Conservation (phyloP, 2,329 filamentous ascomycete species). For the Chaetomium strumarium region DNA sequence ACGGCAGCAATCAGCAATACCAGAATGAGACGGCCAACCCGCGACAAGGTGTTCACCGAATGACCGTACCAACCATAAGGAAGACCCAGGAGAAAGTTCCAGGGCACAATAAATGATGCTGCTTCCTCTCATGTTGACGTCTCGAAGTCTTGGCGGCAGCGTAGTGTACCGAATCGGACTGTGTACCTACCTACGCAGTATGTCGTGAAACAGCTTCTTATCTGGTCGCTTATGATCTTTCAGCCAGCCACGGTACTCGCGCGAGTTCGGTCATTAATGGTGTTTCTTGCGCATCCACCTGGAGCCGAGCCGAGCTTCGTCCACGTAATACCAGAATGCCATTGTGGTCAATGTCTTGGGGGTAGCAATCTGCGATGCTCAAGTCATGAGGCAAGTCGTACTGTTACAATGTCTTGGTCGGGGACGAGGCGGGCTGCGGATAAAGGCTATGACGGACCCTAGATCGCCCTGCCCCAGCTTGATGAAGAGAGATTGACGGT, state of each 20-base stretch:
- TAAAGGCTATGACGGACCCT: neutral
- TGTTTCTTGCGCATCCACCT: too few species aligned
- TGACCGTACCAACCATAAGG: too few species aligned
- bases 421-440: constrained; percentile 7
- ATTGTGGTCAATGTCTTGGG: neutral
- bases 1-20: neutral
- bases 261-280: too few species aligned
- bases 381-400: neutral
- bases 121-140: neutral
- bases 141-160: neutral
- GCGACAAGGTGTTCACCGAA: too few species aligned
- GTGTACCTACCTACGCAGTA: too few species aligned
- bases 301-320: too few species aligned
- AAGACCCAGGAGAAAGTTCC: too few species aligned
- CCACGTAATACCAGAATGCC: too few species aligned
- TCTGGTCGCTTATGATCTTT: neutral
- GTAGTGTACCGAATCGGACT: neutral
- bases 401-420: constrained; percentile 1
- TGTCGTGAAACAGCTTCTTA: neutral
- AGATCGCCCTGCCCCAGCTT: constrained; percentile 2
- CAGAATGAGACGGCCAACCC: too few species aligned
- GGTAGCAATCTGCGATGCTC: neutral
- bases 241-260: constrained; percentile 4
- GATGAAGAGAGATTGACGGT: constrained; percentile 14
- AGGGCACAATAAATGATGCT: too few species aligned